Percentiles rank a stretch among this genome's conserved stretches.
These are phyloP conservation scores for Lagenidium sp. DNA, from an alignment of 352 stramenopile species.

Conservation along the genomic window DNA sequence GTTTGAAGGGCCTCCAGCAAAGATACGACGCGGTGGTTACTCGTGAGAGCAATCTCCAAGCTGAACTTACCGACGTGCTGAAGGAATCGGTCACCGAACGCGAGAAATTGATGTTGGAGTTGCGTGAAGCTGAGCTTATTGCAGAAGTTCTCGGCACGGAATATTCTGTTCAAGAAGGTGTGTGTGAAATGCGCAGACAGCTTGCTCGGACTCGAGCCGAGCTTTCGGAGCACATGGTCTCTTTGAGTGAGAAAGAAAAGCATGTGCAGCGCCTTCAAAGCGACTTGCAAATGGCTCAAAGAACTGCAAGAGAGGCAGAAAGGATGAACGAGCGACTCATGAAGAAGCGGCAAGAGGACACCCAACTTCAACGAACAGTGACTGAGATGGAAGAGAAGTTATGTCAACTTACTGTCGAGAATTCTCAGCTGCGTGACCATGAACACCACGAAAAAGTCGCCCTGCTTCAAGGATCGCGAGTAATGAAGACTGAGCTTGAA, in stretches of 20 bases:
- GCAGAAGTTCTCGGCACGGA: slow-evolving; percentile 12
- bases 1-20: slow-evolving; percentile 15
- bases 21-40: slow-evolving; percentile 11
- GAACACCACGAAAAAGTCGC: slow-evolving; percentile 11
- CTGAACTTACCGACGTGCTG: slow-evolving; percentile 22
- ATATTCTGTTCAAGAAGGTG: slow-evolving; percentile 10
- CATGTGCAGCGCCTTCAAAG: slow-evolving; percentile 11
- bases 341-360: too few species aligned
- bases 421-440: slow-evolving; percentile 26
- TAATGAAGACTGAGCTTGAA: slow-evolving; percentile 17
- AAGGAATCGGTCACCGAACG: slow-evolving; percentile 37
- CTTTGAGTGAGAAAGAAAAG: slow-evolving; percentile 11
- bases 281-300: too few species aligned
- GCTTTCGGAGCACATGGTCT: slow-evolving; percentile 7
- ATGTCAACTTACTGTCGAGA: slow-evolving; percentile 43
- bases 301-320: too few species aligned
- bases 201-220: slow-evolving; percentile 8
- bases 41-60: slow-evolving; percentile 35
- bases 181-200: slow-evolving; percentile 11
- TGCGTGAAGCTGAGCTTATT: slow-evolving; percentile 8
- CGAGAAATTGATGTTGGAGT: slow-evolving; percentile 36
- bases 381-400: slow-evolving; percentile 35
- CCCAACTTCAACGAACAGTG: slow-evolving; percentile 31
- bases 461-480: slow-evolving; percentile 5
- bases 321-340: too few species aligned